phyloP scores from a whole-genome alignment of 2,329 filamentous ascomycete genomes.

The Diaporthe vaccinii region DNA sequence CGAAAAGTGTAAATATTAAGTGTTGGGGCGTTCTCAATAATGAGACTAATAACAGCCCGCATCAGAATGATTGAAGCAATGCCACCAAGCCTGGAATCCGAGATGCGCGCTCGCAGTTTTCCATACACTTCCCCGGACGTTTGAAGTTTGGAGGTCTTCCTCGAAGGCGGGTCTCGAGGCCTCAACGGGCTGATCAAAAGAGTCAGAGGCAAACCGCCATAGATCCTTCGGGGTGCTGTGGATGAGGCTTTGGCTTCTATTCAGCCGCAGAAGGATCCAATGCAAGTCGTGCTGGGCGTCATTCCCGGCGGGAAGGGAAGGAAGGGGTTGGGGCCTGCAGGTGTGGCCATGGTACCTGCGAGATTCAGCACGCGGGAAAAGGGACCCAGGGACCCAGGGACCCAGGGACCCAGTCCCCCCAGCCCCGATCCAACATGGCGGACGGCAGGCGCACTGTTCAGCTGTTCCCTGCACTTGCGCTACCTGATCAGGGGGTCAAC shows the following conservation, averaged over 20 bases:
- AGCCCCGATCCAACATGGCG: conserved; percentile 12
- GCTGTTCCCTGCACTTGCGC: conserved; percentile 32
- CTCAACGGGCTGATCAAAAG: neutral
- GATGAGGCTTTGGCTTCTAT: conserved; percentile 17
- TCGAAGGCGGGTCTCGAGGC: neutral
- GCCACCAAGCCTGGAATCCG: neutral
- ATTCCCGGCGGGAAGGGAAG: neutral
- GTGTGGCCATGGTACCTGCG: neutral
- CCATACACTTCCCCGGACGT: neutral
- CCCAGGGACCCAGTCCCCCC: neutral
- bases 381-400: neutral
- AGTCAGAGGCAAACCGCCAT: neutral
- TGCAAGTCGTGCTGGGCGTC: neutral
- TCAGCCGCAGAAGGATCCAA: conserved; percentile 27
- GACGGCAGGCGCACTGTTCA: conserved; percentile 39
- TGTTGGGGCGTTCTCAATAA: too few relatives aligned
- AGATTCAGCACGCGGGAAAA: neutral
- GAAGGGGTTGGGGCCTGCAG: neutral
- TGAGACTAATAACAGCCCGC: neutral
- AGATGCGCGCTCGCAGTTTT: neutral
- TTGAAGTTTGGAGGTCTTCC: neutral
- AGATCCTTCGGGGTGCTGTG: conserved; percentile 17
- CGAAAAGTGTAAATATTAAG: neutral
- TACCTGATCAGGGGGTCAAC: conserved; percentile 30
- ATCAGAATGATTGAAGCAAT: neutral